Evolutionary conservation across 768 basidiomycete genomes (phyloP), one percentile per base, ranked within the genome.

Genomic region (Psilocybe cubensis): DNA sequence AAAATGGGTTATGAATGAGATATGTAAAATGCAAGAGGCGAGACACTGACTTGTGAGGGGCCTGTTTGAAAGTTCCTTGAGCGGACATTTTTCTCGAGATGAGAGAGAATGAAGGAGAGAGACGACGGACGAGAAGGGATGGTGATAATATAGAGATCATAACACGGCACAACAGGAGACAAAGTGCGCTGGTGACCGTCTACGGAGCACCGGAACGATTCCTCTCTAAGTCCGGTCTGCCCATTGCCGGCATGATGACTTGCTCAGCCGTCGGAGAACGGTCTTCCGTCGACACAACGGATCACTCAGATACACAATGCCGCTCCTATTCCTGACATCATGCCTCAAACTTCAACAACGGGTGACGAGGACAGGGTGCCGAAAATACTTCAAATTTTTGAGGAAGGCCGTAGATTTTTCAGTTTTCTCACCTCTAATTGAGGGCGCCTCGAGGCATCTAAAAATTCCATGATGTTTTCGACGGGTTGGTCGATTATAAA

Each of bases 21-120:
- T 33, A 33, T 14, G 31, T 33, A 9, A 14, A 17, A 25, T 40
- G 25, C 44, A 50, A 45, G 35, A n/a, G 23, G 17, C 29, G 3
- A 35, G 29, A 35, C n/a, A 70, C 72, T 54, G 29, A 76, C 76
- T 76, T 75, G 68, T 78, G 74, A 25, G 75, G 72, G 23, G 69
- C 66, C 68, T 76, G 62, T 17, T 62, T 60, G 63, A 66, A 66
- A 45, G 65, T 60, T 28, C 56, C 52, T 49, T 54, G 35, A 35
- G 52, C 23, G 17, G 57, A 58, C 62, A 60, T 60, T 31, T 51
- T 29, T 23, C 6, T 27, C 31, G 43, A n/a, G 59, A 66, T 24
- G 42, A 53, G 29, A 17, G 60, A 14, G 18, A 50, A 42, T 20
- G 58, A 57, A 60, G 47, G 48, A 57, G 61, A 31, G 54, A 68